Evolutionary conservation across 305 asterid species (phyloP).

Genomic region (Fraxinus sp.): DNA sequence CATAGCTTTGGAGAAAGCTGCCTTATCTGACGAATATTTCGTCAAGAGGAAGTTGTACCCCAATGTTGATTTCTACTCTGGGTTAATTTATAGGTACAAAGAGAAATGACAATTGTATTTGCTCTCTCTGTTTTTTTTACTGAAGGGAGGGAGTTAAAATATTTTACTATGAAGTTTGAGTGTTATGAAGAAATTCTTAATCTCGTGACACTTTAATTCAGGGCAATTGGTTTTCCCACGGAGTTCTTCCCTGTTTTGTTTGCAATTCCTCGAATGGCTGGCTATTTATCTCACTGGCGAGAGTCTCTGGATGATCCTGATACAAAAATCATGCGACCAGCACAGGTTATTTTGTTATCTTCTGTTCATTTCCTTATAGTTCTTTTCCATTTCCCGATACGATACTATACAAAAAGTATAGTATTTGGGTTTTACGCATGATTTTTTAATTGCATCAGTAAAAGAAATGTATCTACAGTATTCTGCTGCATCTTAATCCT

Average conservation of each 20-base stretch:
- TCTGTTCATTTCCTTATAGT: not conserved
- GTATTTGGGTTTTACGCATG: not conserved
- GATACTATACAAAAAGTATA: too few relatives aligned
- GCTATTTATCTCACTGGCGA: conserved; percentile 97
- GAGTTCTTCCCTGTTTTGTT: conserved; percentile 96
- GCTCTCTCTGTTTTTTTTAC: not conserved
- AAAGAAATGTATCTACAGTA: not conserved
- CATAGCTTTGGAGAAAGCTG: conserved; percentile 94
- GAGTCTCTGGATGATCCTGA: conserved; percentile 95
- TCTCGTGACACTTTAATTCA: conserved; percentile 23
- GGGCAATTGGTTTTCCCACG: conserved; percentile 99
- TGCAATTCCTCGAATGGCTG: conserved; percentile 99
- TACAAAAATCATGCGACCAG: conserved; percentile 98
- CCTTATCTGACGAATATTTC: conserved; percentile 88
- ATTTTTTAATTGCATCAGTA: not conserved
- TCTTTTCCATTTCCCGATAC: not conserved
- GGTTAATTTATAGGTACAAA: conserved; percentile 82
- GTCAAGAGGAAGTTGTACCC: conserved; percentile 97
- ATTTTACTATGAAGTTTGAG: not conserved
- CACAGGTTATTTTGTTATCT: conserved; percentile 56
- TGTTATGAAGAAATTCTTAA: not conserved
- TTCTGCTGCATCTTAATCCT: conserved; percentile 14
- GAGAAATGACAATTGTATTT: not conserved
- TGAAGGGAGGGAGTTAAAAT: not conserved
- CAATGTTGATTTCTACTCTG: conserved; percentile 97